These are phyloP conservation scores for Boletus subparvulus DNA, from an alignment of 768 basidiomycete genomes.

Conservation along the genomic window DNA sequence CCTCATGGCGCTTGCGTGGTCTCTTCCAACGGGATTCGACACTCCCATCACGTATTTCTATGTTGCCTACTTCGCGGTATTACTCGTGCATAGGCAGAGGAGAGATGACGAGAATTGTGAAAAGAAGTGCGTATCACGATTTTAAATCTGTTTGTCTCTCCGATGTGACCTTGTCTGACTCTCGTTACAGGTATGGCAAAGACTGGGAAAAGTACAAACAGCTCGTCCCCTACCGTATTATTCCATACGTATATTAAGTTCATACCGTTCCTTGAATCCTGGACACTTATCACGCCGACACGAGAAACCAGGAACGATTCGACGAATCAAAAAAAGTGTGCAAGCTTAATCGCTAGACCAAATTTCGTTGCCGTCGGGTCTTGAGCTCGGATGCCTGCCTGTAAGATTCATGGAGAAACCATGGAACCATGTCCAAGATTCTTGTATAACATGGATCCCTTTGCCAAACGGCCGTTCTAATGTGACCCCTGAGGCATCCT, in stretches of 20 bases:
- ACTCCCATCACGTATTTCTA: slow-evolving; percentile 98
- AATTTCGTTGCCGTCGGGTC: no score
- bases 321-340: background rate
- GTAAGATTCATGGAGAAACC: no score
- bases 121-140: slow-evolving; percentile 61
- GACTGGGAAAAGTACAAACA: slow-evolving; percentile 93
- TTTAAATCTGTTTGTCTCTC: background rate
- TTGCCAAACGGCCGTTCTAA: no score
- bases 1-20: slow-evolving; percentile 92
- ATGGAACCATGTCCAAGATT: no score
- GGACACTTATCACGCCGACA: background rate
- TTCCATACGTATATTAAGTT: slow-evolving; percentile 75
- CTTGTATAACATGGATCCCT: no score
- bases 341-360: background rate
- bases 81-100: slow-evolving; percentile 86
- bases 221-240: slow-evolving; percentile 80
- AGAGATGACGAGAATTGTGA: slow-evolving; percentile 92
- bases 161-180: background rate
- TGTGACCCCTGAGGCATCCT: no score
- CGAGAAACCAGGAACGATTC: background rate
- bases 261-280: background rate
- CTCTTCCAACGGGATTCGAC: slow-evolving; percentile 84
- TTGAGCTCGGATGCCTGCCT: no score
- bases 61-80: slow-evolving; percentile 79
- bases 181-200: slow-evolving; percentile 69